Evolutionary conservation across 306 rosid species (phyloP).

Genomic region (Begonia loranthoides): DNA sequence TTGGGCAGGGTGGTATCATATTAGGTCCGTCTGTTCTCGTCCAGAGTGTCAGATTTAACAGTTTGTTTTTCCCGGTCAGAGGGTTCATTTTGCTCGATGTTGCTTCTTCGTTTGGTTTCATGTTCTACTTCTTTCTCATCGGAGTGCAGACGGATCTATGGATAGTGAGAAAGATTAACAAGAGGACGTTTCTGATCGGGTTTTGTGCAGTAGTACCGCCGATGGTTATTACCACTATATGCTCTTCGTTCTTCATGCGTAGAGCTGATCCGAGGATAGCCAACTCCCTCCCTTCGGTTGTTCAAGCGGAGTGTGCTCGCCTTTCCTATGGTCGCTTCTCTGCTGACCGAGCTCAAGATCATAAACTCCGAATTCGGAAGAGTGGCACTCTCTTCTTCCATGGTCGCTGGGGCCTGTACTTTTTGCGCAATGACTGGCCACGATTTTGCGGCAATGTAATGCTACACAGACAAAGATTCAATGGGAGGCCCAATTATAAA

Average conservation of each 20-base stretch:
- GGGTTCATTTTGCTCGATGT: slow-evolving; percentile 20
- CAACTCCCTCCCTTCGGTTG: background rate
- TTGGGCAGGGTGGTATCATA: slow-evolving; percentile 23
- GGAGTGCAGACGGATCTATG: slow-evolving; percentile 21
- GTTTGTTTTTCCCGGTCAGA: slow-evolving; percentile 12
- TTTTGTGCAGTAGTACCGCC: slow-evolving; percentile 7
- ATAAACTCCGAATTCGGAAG: slow-evolving; percentile 22
- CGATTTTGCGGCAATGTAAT: too few species aligned
- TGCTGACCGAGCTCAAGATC: slow-evolving; percentile 21
- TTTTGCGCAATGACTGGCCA: background rate
- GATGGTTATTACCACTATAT: background rate
- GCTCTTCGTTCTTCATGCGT: background rate
- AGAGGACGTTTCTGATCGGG: slow-evolving; percentile 13
- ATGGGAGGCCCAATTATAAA: too few species aligned
- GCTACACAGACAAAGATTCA: too few species aligned
- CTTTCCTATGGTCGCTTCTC: slow-evolving; percentile 12
- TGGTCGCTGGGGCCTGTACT: slow-evolving; percentile 4
- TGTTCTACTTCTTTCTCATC: slow-evolving; percentile 22
- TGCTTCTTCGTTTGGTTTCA: slow-evolving; percentile 13
- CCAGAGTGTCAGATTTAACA: slow-evolving; percentile 1
- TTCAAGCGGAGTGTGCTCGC: slow-evolving; percentile 5
- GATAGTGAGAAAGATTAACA: slow-evolving; percentile 9
- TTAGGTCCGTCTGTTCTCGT: slow-evolving; percentile 24
- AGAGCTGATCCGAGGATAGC: background rate
- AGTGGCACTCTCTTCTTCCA: slow-evolving; percentile 16